Evolutionary conservation across 768 basidiomycete genomes (phyloP).

Genomic region (Leccinum variicolor): DNA sequence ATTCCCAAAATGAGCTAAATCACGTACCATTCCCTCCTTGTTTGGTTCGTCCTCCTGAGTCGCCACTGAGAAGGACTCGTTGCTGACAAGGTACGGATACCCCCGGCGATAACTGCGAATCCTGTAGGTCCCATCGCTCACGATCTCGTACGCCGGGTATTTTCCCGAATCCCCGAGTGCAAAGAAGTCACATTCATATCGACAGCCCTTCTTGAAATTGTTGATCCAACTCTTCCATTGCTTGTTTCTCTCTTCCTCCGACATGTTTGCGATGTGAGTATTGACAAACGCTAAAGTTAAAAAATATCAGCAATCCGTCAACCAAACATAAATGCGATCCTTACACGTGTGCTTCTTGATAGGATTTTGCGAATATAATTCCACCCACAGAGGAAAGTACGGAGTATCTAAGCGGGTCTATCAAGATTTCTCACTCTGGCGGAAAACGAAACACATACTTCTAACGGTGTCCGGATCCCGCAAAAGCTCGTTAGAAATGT

Average conservation of each 20-base stretch:
- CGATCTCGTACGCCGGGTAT: conserved; percentile 1
- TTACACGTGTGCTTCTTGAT: background rate
- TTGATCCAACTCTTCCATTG: background rate
- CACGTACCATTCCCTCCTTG: background rate
- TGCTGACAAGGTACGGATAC: background rate
- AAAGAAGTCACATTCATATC: conserved; percentile 1
- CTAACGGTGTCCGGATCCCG: background rate
- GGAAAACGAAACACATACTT: background rate
- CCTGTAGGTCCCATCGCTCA: background rate
- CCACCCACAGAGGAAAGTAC: background rate
- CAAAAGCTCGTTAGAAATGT: background rate
- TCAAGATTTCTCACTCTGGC: no score
- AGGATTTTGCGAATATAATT: background rate
- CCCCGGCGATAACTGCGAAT: conserved; percentile 3
- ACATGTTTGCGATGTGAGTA: background rate
- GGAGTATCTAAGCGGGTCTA: background rate
- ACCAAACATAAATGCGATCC: background rate
- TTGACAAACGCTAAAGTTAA: background rate
- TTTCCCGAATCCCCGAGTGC: background rate
- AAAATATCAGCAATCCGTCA: background rate
- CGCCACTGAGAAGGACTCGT: background rate
- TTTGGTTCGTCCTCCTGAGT: background rate
- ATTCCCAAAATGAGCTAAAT: background rate
- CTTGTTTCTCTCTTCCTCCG: background rate
- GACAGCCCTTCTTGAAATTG: background rate